A percentile compares a stretch with the other conserved stretches of the same genome.
Evolutionary conservation across 208 protist genomes (phyloP).

Genomic region (Trypanosoma lewisi): DNA sequence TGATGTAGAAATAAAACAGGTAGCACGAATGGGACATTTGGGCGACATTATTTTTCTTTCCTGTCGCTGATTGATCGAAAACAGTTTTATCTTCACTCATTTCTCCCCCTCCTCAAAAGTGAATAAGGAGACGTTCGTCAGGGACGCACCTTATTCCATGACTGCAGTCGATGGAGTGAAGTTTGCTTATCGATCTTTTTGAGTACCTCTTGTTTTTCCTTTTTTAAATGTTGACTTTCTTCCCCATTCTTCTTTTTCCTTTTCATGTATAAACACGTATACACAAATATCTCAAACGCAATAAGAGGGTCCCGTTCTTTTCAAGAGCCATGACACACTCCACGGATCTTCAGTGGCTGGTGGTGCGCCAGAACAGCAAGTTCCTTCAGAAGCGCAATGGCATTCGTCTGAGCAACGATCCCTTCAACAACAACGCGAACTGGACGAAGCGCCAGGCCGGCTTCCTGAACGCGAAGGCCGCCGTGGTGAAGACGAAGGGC

Average conservation of each 20-base stretch:
- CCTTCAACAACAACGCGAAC: conserved; percentile 89
- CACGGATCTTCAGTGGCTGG: conserved; percentile 81
- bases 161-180: too few species aligned
- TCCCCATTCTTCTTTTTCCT: background rate
- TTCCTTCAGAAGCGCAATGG: conserved; percentile 84
- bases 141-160: too few species aligned
- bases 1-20: background rate
- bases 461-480: conserved; percentile 72
- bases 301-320: conserved; percentile 1
- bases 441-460: conserved; percentile 84
- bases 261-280: background rate
- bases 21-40: background rate
- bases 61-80: background rate
- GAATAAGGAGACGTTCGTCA: too few species aligned
- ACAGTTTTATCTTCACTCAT: background rate
- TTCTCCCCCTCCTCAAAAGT: too few species aligned
- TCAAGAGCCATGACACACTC: conserved; percentile 69
- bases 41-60: background rate
- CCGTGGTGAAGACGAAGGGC: conserved; percentile 72
- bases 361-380: conserved; percentile 83
- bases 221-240: too few species aligned
- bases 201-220: too few species aligned
- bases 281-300: background rate
- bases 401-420: conserved; percentile 79
- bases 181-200: too few species aligned